Conservation (phyloP, 805 yeast species). For the Metschnikowia kunwiensis region DNA sequence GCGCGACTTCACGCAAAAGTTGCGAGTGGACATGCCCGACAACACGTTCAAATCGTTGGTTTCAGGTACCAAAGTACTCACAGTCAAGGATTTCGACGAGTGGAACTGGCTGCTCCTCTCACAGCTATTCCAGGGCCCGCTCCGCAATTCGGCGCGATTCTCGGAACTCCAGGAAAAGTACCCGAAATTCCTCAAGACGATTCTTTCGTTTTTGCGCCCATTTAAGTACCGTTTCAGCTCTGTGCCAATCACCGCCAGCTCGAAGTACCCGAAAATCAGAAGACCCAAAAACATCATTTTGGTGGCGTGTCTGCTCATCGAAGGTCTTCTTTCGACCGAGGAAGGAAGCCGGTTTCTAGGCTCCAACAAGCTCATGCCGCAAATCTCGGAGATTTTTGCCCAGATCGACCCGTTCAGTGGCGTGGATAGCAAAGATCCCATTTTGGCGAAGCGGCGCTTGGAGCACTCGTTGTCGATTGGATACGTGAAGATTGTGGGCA, state of each 20-base stretch:
- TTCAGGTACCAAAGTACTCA: slow-evolving; percentile 63
- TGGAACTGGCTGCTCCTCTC: slow-evolving; percentile 86
- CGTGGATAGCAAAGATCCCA: slow-evolving; percentile 66
- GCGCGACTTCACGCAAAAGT: slow-evolving; percentile 21
- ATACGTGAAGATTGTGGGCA: slow-evolving; percentile 76
- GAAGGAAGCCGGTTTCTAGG: slow-evolving; percentile 66
- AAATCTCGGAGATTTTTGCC: slow-evolving; percentile 83
- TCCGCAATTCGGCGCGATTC: slow-evolving; percentile 65
- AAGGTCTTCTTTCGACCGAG: slow-evolving; percentile 54
- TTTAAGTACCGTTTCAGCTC: slow-evolving; percentile 73
- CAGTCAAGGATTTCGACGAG: slow-evolving; percentile 71
- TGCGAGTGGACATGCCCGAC: slow-evolving; percentile 49
- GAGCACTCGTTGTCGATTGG: slow-evolving; percentile 68
- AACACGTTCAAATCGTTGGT: slow-evolving; percentile 62
- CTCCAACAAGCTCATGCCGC: slow-evolving; percentile 79
- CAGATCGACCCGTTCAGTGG: slow-evolving; percentile 82
- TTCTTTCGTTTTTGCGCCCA: slow-evolving; percentile 87
- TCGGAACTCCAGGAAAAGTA: slow-evolving; percentile 71
- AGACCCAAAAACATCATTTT: slow-evolving; percentile 56
- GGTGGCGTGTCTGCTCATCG: slow-evolving; percentile 75
- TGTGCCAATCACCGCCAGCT: slow-evolving; percentile 17
- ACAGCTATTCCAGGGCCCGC: slow-evolving; percentile 78
- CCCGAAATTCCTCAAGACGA: slow-evolving; percentile 81
- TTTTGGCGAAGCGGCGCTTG: slow-evolving; percentile 59
- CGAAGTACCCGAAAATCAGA: slow-evolving; percentile 26